Base-by-base conservation (phyloP, 108 stramenopile species). In the Chaetoceros muelleri region DNA sequence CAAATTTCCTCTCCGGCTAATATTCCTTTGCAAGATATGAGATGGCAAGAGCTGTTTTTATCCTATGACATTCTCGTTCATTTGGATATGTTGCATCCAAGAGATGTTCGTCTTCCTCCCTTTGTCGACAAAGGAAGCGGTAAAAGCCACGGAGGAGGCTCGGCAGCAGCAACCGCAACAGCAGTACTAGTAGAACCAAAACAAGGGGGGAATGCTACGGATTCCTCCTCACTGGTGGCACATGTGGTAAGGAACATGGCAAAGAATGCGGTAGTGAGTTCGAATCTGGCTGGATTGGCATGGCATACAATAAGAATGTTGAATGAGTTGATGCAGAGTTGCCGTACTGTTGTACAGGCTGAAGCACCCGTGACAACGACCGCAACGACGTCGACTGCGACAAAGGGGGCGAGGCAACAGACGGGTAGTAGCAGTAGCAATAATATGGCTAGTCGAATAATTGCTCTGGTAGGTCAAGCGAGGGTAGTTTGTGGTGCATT, bases 21-120 rank as follows among this genome's bases (percentile, higher is more conserved):
- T 47, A 66, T 85, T 66, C 78, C 81, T 21, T 85, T 71, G 66
- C 55, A 81, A 8, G 87, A 89, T 60, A 46, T 67, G 22, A 71
- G 81, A 53, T 90, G 88, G 88, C 79, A 84, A 65, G 78, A 85
- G 28, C 48, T 90, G 5, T 47, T 90, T 28, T 62, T 73, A 21
- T 69, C 78, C 23, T 90, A 84, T 46, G 82, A 84, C 49, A 69
- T 82, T 55, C 75, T 85, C 71, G 80, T 84, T 13, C 88, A 90
- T 68, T 57, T 85, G 30, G 84, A 90, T 45, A 46, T 5, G 34
- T 5, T 10, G 8, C 34, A 40, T 40, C 13, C 34, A 10, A 10
- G 13, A 7, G 7, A 7, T 7, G 18, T 7, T 16, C 3, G n/a
- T 7, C n/a, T n/a, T n/a, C n/a, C n/a, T n/a, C n/a, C 46, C 34